Evolutionary conservation across 225 moss, liverwort and hornwort species (phyloP).

Genomic region (Anthoceros angustus): DNA sequence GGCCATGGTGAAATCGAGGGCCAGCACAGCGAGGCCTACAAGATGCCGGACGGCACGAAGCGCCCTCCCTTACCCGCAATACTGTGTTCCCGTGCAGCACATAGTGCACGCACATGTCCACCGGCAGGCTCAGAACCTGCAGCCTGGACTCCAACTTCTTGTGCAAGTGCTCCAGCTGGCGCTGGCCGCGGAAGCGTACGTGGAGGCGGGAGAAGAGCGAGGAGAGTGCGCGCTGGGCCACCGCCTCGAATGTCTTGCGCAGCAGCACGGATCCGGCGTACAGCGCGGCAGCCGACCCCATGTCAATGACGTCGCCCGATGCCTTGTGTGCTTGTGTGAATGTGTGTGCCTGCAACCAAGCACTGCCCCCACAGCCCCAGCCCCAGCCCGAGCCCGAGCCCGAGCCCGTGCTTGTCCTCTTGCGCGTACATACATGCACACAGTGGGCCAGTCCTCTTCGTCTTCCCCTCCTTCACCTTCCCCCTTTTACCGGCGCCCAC

Average conservation of each 20-base stretch:
- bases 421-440: too few species aligned
- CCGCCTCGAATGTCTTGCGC: conserved; percentile 42
- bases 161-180: conserved; percentile 40
- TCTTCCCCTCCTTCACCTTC: too few species aligned
- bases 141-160: conserved; percentile 44
- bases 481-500: too few species aligned
- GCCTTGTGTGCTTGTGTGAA: not conserved
- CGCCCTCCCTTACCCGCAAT: conserved; percentile 35
- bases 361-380: too few species aligned
- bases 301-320: conserved; percentile 7
- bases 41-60: not conserved
- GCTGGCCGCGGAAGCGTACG: conserved; percentile 36
- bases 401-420: too few species aligned
- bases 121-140: conserved; percentile 42
- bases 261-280: conserved; percentile 38
- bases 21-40: too few species aligned
- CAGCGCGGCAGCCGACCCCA: conserved; percentile 20
- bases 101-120: conserved; percentile 46
- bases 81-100: conserved; percentile 43
- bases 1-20: not conserved
- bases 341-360: too few species aligned
- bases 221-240: conserved; percentile 49
- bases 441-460: too few species aligned
- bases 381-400: too few species aligned
- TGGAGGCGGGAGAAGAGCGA: conserved; percentile 41